Conservation (phyloP, 305 asterid species). For the Withania somnifera region DNA sequence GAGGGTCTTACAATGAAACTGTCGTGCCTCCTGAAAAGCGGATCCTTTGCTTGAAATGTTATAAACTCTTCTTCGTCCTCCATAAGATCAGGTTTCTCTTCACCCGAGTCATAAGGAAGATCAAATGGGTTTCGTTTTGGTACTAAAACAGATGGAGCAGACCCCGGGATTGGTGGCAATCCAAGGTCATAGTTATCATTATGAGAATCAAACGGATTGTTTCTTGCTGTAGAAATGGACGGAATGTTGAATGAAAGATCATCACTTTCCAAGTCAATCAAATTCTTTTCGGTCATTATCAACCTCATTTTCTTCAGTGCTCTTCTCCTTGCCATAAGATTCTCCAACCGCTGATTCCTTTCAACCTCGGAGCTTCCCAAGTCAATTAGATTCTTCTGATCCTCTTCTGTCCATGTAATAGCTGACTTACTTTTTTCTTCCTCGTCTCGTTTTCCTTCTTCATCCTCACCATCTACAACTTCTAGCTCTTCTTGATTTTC, state of each 20-base stretch:
- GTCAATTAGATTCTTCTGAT: slow-evolving; percentile 93
- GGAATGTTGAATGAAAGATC: slow-evolving; percentile 55
- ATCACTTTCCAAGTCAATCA: slow-evolving; percentile 68
- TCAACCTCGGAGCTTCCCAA: slow-evolving; percentile 86
- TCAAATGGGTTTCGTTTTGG: slow-evolving; percentile 78
- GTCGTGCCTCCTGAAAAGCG: slow-evolving; percentile 55
- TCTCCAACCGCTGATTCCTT: slow-evolving; percentile 85
- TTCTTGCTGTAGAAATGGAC: slow-evolving; percentile 62
- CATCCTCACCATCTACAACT: slow-evolving; percentile 44
- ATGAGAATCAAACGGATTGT: slow-evolving; percentile 63
- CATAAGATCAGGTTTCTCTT: slow-evolving; percentile 74
- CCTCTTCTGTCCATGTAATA: slow-evolving; percentile 92
- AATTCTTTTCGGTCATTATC: slow-evolving; percentile 51
- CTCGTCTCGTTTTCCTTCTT: slow-evolving; percentile 37
- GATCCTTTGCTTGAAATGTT: slow-evolving; percentile 38
- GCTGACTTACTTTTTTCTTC: slow-evolving; percentile 48
- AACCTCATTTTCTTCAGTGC: slow-evolving; percentile 50
- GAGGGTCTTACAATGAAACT: slow-evolving; percentile 70
- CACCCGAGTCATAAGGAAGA: slow-evolving; percentile 72
- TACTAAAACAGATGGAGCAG: slow-evolving; percentile 86
- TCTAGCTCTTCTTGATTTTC: slow-evolving; percentile 44
- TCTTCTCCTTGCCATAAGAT: slow-evolving; percentile 72
- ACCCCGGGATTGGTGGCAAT: slow-evolving; percentile 83
- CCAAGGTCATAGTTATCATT: slow-evolving; percentile 40
- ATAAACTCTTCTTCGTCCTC: slow-evolving; percentile 64